Base-by-base conservation (phyloP, 768 basidiomycete species). In the Leccinum disarticulatum region DNA sequence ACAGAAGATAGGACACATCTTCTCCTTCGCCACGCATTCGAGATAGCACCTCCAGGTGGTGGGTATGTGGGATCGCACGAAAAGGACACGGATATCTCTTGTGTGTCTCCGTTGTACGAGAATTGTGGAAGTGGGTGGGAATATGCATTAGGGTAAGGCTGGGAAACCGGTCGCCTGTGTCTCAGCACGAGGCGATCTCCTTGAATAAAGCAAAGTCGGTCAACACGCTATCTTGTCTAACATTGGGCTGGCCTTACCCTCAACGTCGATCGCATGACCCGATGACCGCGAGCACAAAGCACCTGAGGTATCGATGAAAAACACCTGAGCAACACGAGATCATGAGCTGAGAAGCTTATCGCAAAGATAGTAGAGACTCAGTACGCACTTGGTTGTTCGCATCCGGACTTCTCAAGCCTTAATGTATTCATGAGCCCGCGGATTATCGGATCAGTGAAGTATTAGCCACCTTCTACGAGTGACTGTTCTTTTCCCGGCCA, bases 231-330 rank as follows among this genome's bases (percentile, higher is more conserved):
- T 55, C 27, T 19, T 17, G 51, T 52, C 41, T 51, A 51, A 6
- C 30, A 53, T 6, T 19, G 27, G 30, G 38, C 52, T 50, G 19
- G 15, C 62, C 74, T 25, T 71, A 87, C 91, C 83, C 79, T 93
- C 85, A 36, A 93, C 74, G 66, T 94, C 91, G 38, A 94, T 76
- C 8, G 91, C 92, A 73, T 93, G 91, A 0, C 92, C 92, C 15
- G 91, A 83, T 4, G 84, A 82, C 64, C 88, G 81, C 9, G 91
- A 90, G 70, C 90, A 93, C 46, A 93, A 73, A 10, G 84, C 85
- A 19, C 92, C 91, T 19, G 83, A 82, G 2, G 83, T 81, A 70
- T 94, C 92, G 55, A 93, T 83, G 76, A 90, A 93, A 76, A 92
- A 93, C 17, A 93, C 88, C 88, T 93, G 55, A 43, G 35, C 7